A percentile compares a stretch with the other conserved stretches of the same genome.
Conservation (phyloP, 768 basidiomycete species). For the Auriscalpium vulgare region DNA sequence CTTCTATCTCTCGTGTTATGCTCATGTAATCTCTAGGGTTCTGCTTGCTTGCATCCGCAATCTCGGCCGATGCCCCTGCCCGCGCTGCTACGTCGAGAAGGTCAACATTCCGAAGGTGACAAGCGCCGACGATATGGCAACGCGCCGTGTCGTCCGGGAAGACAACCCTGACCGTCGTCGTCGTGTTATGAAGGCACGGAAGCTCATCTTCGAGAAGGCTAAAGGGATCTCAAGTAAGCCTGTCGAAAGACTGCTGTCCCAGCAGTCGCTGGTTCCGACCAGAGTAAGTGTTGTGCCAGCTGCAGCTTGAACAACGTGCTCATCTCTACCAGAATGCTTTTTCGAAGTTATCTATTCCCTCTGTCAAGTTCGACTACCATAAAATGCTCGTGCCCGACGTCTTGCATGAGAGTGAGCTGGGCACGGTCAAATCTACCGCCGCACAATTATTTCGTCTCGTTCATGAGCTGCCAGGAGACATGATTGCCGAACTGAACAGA, state of each 20-base stretch:
- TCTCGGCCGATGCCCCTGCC: constrained; percentile 24
- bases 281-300: constrained; percentile 1
- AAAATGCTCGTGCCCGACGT: constrained; percentile 21
- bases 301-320: not conserved
- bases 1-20: not conserved
- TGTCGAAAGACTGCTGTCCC: constrained; percentile 11
- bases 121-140: constrained; percentile 1
- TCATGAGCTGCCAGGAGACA: not conserved
- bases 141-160: not conserved
- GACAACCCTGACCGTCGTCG: not conserved
- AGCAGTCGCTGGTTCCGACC: constrained; percentile 17
- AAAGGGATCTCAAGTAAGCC: not conserved
- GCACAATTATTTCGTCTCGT: constrained; percentile 23
- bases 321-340: constrained; percentile 23
- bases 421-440: constrained; percentile 23
- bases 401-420: constrained; percentile 26
- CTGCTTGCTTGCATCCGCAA: constrained; percentile 22
- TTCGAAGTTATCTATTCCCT: constrained; percentile 7
- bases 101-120: constrained; percentile 13
- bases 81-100: constrained; percentile 19
- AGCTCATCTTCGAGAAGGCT: constrained; percentile 12
- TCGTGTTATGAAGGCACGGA: not conserved
- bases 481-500: not conserved
- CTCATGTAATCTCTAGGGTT: constrained; percentile 10
- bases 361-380: constrained; percentile 17